A percentile compares a stretch with the other conserved stretches of the same genome.
phyloP scores from a whole-genome alignment of 139 green algal species.

The Diplosphaera chodatii region DNA sequence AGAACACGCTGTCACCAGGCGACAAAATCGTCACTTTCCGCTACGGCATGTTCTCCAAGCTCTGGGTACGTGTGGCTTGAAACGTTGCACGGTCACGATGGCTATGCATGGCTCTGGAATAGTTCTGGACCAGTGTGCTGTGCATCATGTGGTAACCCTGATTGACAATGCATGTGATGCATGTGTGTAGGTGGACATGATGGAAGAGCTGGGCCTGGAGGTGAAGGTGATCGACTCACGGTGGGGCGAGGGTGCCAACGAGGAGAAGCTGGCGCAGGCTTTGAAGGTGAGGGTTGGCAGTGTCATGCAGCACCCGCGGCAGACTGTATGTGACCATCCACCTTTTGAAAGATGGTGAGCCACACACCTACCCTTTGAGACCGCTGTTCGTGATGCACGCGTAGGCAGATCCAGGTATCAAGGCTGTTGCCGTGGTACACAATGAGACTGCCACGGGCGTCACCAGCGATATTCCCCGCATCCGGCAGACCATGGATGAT shows the following conservation, averaged over 20 bases:
- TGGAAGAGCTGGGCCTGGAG: constrained; percentile 88
- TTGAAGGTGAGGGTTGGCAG: too few relatives aligned
- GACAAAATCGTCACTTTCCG: constrained; percentile 76
- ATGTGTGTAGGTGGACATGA: constrained; percentile 82
- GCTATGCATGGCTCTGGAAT: too few relatives aligned
- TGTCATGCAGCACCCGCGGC: too few relatives aligned
- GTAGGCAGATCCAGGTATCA: constrained; percentile 81
- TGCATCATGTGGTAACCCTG: too few relatives aligned
- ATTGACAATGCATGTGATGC: too few relatives aligned
- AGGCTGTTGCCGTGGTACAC: constrained; percentile 92
- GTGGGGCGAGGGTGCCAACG: constrained; percentile 88
- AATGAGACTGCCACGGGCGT: constrained; percentile 96
- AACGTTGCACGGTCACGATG: too few relatives aligned
- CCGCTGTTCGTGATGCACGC: too few relatives aligned
- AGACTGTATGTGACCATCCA: too few relatives aligned
- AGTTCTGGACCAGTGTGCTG: too few relatives aligned
- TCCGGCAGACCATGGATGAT: constrained; percentile 64
- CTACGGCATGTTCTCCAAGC: constrained; percentile 90
- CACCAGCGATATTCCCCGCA: constrained; percentile 72
- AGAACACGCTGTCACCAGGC: constrained; percentile 93
- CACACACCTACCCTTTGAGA: too few relatives aligned
- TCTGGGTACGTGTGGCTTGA: constrained; percentile 80
- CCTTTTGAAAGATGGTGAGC: too few relatives aligned
- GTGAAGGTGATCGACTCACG: constrained; percentile 79
- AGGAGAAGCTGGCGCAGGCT: constrained; percentile 52